Evolutionary conservation across 768 basidiomycete species (phyloP), one percentile per base, ranked within the genome.

Genomic region (Suillus paluster): DNA sequence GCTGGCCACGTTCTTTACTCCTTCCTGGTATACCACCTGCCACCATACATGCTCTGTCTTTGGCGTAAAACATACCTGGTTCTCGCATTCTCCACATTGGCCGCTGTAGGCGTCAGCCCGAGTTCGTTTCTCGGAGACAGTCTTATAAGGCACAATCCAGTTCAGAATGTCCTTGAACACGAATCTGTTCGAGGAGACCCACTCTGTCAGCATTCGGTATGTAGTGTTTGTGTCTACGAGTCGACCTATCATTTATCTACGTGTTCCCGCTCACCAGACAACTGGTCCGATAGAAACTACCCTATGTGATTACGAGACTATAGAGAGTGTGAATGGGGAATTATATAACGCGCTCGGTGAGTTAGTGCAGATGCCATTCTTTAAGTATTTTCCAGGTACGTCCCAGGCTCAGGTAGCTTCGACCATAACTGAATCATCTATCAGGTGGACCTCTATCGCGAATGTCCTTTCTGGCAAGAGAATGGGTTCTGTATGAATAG

Each of bases 391-490:
- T 97, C 73, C 93, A 95, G 73, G 94, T 90, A 46, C 23, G 80
- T 70, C 23, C 19, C 6, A 46, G 52, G 23, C 55, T n/a, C 27
- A n/a, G 2, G 8, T 15, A 36, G 14, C 34, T 49, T 55, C 25
- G 19, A 42, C 14, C n/a, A 25, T 19, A 3, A 1, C 12, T 30
- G 14, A 23, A 57, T 27, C 33, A 57, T 15, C 38, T 38, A 25
- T 17, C 67, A 95, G 94, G 90, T 90, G 48, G 97, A 99, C 73
- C 77, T 99, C 5, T 96, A 92, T 73, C 85, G 95, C 34, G 96
- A 99, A 72, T 99, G 97, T 78, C 97, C 97, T 21, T 99, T 95
- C 77, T 99, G 97, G 97, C 84, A 91, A 63, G 96, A 97, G 67
- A 86, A 95, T 71, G 94, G 92, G 3, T 90, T 90, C 59, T 99